Conservation (phyloP, 164 flowering plant species). For the Santalum album region DNA sequence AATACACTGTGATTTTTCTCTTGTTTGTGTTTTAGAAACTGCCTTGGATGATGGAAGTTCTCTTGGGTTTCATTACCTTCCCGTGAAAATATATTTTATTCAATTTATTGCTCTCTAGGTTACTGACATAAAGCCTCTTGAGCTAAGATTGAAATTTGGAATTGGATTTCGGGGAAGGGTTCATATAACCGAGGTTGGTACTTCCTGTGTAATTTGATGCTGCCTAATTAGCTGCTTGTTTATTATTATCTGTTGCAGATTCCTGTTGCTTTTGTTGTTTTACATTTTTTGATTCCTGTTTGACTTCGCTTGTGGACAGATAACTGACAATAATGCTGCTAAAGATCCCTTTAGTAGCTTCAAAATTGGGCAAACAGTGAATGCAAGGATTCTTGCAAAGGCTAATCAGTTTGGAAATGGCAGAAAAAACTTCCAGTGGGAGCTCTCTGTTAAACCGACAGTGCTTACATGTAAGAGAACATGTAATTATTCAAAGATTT, state of each 20-base stretch:
- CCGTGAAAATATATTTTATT: too few relatives aligned
- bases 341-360: constrained; percentile 56
- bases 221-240: not conserved
- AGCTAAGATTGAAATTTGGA: constrained; percentile 77
- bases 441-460: constrained; percentile 66
- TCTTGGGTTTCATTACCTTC: too few relatives aligned
- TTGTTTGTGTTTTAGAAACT: not conserved
- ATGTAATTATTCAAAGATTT: too few relatives aligned
- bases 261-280: too few relatives aligned
- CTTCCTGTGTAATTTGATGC: not conserved
- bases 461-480: constrained; percentile 44
- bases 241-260: constrained; percentile 4
- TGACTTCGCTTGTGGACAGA: constrained; percentile 28
- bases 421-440: constrained; percentile 43
- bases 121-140: constrained; percentile 68
- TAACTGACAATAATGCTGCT: constrained; percentile 29
- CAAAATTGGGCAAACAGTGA: constrained; percentile 63
- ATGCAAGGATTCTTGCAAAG: constrained; percentile 62
- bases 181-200: constrained; percentile 80
- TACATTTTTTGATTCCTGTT: not conserved
- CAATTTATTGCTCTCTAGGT: constrained; percentile 34
- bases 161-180: constrained; percentile 64
- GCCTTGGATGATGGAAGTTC: too few relatives aligned
- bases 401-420: constrained; percentile 22
- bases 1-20: too few relatives aligned